Evolutionary conservation across 2,329 filamentous ascomycete species (phyloP).

Genomic region (Pyrenophora tritici-repentis): DNA sequence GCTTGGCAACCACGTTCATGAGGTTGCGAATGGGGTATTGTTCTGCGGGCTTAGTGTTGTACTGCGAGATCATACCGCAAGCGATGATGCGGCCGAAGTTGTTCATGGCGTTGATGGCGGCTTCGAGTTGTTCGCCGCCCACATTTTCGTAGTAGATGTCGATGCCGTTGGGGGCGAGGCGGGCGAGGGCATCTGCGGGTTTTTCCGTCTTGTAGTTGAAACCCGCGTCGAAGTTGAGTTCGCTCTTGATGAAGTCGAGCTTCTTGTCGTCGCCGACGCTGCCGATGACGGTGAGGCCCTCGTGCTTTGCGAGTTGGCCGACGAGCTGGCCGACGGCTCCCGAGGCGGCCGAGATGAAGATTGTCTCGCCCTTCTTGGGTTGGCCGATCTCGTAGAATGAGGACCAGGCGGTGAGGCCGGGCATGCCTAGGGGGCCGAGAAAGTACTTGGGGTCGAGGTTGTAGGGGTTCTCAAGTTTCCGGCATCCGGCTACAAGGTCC

Average conservation of each 20-base stretch:
- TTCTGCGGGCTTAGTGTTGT: conserved; percentile 66
- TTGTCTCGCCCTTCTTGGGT: conserved; percentile 77
- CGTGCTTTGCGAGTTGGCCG: conserved; percentile 80
- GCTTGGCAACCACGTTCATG: conserved; percentile 67
- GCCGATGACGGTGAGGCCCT: conserved; percentile 78
- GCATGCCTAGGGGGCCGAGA: conserved; percentile 78
- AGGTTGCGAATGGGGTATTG: conserved; percentile 71
- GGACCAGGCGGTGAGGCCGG: conserved; percentile 75
- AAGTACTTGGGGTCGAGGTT: conserved; percentile 70
- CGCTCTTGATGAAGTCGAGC: conserved; percentile 72
- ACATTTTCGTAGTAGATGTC: conserved; percentile 87
- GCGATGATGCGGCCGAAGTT: conserved; percentile 66
- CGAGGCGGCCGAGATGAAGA: conserved; percentile 79
- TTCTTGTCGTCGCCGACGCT: conserved; percentile 81
- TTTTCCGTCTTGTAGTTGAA: conserved; percentile 91
- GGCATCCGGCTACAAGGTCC: conserved; percentile 51
- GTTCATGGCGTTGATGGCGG: conserved; percentile 68
- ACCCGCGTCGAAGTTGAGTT: conserved; percentile 72
- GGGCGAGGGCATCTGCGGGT: conserved; percentile 67
- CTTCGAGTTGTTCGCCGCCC: conserved; percentile 74
- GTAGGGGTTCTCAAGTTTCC: conserved; percentile 71
- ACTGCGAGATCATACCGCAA: conserved; percentile 73
- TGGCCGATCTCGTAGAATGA: conserved; percentile 76
- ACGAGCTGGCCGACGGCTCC: conserved; percentile 84
- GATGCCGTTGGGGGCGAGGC: conserved; percentile 75